phyloP scores from a whole-genome alignment of 148 eudicot species.

The Vaccinium corymbosum region DNA sequence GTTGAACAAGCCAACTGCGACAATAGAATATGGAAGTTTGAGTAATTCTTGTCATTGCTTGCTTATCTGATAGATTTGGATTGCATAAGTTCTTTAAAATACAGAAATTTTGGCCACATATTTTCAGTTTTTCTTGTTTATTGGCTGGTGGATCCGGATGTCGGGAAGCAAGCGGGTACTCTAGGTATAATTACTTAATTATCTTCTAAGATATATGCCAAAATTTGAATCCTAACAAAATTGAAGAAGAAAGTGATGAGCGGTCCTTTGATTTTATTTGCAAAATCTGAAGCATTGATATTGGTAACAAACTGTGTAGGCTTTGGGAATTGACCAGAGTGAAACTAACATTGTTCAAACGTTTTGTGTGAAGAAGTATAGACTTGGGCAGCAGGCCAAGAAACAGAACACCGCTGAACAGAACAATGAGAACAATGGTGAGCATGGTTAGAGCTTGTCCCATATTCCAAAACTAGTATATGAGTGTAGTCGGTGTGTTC shows the following conservation, averaged over 20 bases:
- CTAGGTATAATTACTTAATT: not conserved
- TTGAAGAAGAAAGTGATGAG: not conserved
- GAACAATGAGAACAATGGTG: conserved; percentile 37
- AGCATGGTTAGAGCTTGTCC: not conserved
- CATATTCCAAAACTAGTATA: too few species aligned
- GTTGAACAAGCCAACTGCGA: not conserved
- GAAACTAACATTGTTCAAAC: not conserved
- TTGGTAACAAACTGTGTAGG: not conserved
- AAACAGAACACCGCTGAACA: conserved; percentile 34
- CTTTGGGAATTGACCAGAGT: not conserved
- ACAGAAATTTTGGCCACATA: not conserved
- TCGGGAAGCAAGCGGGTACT: not conserved
- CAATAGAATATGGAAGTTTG: not conserved
- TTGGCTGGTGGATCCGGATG: not conserved
- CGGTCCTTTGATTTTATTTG: not conserved
- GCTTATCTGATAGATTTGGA: not conserved
- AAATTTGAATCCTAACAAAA: not conserved
- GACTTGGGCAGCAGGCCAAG: conserved; percentile 53
- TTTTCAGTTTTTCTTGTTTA: not conserved
- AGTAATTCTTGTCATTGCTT: not conserved
- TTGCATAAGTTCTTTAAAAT: not conserved
- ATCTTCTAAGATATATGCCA: not conserved
- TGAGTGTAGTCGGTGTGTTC: too few species aligned
- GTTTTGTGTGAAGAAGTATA: conserved; percentile 39
- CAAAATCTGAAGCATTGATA: not conserved